Conservation (phyloP, 2,329 filamentous ascomycete genomes). For the Stagonosporopsis tanaceti region DNA sequence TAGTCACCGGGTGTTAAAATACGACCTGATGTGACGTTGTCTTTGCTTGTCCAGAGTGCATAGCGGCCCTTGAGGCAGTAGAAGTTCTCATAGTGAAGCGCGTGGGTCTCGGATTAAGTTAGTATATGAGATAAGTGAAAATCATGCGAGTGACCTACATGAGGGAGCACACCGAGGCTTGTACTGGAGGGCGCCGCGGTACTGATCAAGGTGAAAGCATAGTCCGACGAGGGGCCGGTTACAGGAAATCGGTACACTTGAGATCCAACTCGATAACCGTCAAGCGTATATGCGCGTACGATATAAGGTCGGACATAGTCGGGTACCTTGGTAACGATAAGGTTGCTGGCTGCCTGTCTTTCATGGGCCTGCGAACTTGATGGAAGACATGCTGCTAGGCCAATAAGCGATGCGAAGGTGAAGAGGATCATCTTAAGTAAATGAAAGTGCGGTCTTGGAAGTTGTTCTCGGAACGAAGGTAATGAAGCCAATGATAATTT, state of each 20-base stretch:
- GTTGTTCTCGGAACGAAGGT: background rate
- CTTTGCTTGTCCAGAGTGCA: constrained; percentile 56
- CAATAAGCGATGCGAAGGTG: constrained; percentile 8
- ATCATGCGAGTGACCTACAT: constrained; percentile 27
- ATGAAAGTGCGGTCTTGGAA: background rate
- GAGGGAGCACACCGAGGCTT: constrained; percentile 54
- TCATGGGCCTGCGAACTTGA: background rate
- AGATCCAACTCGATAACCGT: constrained; percentile 45
- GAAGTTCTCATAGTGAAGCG: constrained; percentile 58
- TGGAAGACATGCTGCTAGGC: constrained; percentile 14
- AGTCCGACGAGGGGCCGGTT: constrained; percentile 55
- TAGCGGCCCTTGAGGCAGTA: constrained; percentile 56
- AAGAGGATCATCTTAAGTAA: constrained; percentile 1
- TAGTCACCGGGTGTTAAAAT: constrained; percentile 57
- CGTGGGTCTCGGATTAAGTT: constrained; percentile 39
- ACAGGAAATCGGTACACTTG: constrained; percentile 56
- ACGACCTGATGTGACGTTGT: constrained; percentile 44
- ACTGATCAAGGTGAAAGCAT: constrained; percentile 56
- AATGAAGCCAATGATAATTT: background rate
- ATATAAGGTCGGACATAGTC: constrained; percentile 48
- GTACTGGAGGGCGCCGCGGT: constrained; percentile 53
- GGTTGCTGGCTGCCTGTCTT: background rate
- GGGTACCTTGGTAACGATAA: constrained; percentile 39
- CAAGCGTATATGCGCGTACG: constrained; percentile 45
- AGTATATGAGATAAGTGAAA: background rate